Conservation (phyloP, 352 stramenopile species). For the Globisporangium iwayamae region DNA sequence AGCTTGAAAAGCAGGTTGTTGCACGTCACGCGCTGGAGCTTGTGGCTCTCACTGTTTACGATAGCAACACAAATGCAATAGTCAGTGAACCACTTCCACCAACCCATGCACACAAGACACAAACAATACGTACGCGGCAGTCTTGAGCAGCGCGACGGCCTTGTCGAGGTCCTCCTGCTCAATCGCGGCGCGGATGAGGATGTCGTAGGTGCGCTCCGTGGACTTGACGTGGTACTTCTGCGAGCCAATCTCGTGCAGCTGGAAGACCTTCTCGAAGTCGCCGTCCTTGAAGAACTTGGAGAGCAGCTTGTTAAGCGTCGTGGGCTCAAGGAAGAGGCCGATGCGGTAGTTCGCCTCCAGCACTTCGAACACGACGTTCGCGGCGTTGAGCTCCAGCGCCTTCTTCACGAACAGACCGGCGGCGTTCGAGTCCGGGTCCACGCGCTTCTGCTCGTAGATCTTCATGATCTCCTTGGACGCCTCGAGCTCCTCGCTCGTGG, state of each 20-base stretch:
- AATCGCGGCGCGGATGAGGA: slow-evolving; percentile 76
- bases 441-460: slow-evolving; percentile 84
- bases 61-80: background rate
- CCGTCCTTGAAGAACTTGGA: slow-evolving; percentile 81
- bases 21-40: slow-evolving; percentile 82
- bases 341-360: slow-evolving; percentile 83
- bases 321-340: slow-evolving; percentile 72
- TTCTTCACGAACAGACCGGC: slow-evolving; percentile 81
- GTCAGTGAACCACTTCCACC: too few relatives aligned
- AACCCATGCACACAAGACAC: background rate
- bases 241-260: slow-evolving; percentile 71
- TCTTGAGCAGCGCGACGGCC: slow-evolving; percentile 68
- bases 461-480: slow-evolving; percentile 85
- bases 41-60: slow-evolving; percentile 47
- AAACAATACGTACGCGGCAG: slow-evolving; percentile 53
- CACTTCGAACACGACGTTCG: slow-evolving; percentile 73
- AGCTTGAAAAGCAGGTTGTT: slow-evolving; percentile 87
- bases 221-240: slow-evolving; percentile 82
- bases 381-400: slow-evolving; percentile 68
- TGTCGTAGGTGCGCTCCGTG: slow-evolving; percentile 81
- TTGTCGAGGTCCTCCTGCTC: slow-evolving; percentile 73
- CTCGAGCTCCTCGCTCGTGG: slow-evolving; percentile 74
- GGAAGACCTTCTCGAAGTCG: slow-evolving; percentile 76
- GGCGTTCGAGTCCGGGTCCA: slow-evolving; percentile 76
- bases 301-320: slow-evolving; percentile 80